These are phyloP conservation scores for Biancaea sappan DNA, from an alignment of 306 rosid species.

Conservation along the genomic window DNA sequence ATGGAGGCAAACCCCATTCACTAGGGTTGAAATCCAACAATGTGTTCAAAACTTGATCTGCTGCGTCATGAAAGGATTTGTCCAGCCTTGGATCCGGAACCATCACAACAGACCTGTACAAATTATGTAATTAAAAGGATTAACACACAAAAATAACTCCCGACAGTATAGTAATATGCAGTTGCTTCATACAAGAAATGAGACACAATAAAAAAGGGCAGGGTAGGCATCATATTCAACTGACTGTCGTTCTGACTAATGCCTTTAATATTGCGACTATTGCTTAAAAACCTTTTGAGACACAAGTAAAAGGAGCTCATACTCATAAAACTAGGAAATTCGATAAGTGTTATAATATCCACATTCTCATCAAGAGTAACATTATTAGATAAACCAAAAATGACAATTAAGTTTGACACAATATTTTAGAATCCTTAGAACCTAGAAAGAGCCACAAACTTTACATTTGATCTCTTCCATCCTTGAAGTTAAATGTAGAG, in stretches of 20 bases:
- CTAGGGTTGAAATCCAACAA: constrained; percentile 78
- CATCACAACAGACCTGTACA: constrained; percentile 77
- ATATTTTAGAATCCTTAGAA: not conserved
- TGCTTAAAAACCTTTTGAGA: not conserved
- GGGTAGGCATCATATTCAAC: constrained; percentile 13
- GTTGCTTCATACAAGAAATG: constrained; percentile 13
- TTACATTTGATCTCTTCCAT: not conserved
- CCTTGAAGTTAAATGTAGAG: not conserved
- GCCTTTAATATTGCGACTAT: not conserved
- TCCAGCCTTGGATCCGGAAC: constrained; percentile 93
- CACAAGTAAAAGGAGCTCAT: not conserved
- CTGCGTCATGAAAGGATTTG: constrained; percentile 58
- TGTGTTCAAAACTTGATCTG: constrained; percentile 80
- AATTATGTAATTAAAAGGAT: constrained; percentile 1
- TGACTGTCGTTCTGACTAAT: not conserved
- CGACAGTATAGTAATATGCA: too few species aligned
- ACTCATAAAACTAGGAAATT: not conserved
- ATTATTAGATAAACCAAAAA: not conserved
- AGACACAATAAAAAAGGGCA: not conserved
- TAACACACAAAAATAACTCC: too few species aligned
- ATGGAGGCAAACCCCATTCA: constrained; percentile 90
- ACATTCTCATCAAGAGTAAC: not conserved
- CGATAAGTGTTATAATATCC: not conserved
- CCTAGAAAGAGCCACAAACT: not conserved
- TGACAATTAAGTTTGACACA: not conserved